phyloP scores from a whole-genome alignment of 768 basidiomycete genomes.

The Leccinum barrowsii region DNA sequence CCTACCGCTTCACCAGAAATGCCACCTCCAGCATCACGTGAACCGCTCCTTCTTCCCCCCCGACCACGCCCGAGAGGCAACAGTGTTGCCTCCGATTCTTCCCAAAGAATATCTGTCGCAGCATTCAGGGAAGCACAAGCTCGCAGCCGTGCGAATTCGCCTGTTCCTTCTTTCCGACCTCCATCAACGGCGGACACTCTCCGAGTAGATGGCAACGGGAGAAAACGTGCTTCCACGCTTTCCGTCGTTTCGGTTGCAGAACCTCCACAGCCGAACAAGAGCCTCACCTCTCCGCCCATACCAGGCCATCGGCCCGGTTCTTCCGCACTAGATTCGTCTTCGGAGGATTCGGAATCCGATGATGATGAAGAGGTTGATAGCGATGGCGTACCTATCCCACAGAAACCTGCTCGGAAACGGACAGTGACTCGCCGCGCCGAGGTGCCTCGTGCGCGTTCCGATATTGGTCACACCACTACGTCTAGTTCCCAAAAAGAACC shows the following conservation, averaged over 20 bases:
- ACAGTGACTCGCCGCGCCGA: constrained; percentile 30
- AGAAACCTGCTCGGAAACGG: constrained; percentile 33
- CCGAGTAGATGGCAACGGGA: constrained; percentile 23
- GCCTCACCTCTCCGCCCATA: constrained; percentile 2
- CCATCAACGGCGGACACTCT: constrained; percentile 33
- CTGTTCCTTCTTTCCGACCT: constrained; percentile 48
- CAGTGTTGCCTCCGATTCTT: constrained; percentile 59
- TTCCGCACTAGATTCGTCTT: constrained; percentile 22
- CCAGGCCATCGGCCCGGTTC: constrained; percentile 11
- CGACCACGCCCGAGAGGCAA: constrained; percentile 51
- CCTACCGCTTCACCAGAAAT: constrained; percentile 25
- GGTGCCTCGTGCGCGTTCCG: constrained; percentile 13
- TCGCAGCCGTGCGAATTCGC: constrained; percentile 57
- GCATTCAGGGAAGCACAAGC: constrained; percentile 80
- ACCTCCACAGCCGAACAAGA: constrained; percentile 11
- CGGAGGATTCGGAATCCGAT: constrained; percentile 36
- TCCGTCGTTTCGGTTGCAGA: constrained; percentile 23
- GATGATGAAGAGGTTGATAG: constrained; percentile 36
- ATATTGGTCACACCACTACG: constrained; percentile 13
- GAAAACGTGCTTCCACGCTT: constrained; percentile 30
- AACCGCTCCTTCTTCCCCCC: constrained; percentile 34
- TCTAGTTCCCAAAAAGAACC: constrained; percentile 8
- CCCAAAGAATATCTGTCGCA: constrained; percentile 75
- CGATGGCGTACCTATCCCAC: constrained; percentile 32
- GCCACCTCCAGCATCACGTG: constrained; percentile 24